Evolutionary conservation across 441 rosid species (phyloP).

Genomic region (Populus hybrid): DNA sequence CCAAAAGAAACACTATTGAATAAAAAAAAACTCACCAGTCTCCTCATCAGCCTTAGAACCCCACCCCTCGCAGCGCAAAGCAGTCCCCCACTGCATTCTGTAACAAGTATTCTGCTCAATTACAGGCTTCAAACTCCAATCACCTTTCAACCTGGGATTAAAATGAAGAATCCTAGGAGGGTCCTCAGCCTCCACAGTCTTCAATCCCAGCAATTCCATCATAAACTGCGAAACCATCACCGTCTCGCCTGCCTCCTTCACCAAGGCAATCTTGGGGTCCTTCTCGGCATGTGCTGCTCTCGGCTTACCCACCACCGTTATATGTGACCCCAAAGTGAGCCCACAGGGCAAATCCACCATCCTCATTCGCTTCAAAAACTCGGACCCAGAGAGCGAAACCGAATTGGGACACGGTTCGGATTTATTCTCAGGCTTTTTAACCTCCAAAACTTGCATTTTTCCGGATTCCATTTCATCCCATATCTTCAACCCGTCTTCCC

Average conservation of each 20-base stretch:
- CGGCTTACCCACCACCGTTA: constrained; percentile 85
- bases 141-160: constrained; percentile 88
- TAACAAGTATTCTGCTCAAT: constrained; percentile 98
- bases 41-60: constrained; percentile 77
- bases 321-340: constrained; percentile 80
- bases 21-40: constrained; percentile 43
- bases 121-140: constrained; percentile 91
- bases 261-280: constrained; percentile 54
- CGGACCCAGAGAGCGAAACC: constrained; percentile 55
- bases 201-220: constrained; percentile 91
- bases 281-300: constrained; percentile 60
- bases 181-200: constrained; percentile 83
- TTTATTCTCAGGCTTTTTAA: constrained; percentile 27
- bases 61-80: constrained; percentile 82
- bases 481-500: constrained; percentile 66
- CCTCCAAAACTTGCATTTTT: constrained; percentile 17
- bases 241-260: constrained; percentile 44
- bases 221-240: constrained; percentile 80
- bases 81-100: constrained; percentile 92
- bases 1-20: not conserved
- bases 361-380: constrained; percentile 42
- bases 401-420: constrained; percentile 62
- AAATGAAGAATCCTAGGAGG: constrained; percentile 93
- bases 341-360: constrained; percentile 84
- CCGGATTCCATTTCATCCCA: constrained; percentile 72